These are phyloP conservation scores for Hordeum pubiflorum DNA, from an alignment of 202 grass and related monocot species.

Conservation along the genomic window DNA sequence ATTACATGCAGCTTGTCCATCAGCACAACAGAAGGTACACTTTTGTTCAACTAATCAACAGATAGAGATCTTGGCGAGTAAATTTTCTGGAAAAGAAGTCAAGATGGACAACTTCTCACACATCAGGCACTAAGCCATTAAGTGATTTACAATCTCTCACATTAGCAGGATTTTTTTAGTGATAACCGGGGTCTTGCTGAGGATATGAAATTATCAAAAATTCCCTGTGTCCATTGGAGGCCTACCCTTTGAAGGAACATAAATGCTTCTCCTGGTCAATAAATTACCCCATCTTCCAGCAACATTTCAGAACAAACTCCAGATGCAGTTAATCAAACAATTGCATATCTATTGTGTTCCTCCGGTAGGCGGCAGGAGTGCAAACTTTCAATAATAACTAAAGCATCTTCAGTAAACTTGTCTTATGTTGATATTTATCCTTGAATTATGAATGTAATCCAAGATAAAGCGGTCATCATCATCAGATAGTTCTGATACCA, in stretches of 20 bases:
- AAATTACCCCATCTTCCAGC: not conserved
- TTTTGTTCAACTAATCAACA: not conserved
- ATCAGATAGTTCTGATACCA: conserved; percentile 41
- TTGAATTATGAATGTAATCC: conserved; percentile 63
- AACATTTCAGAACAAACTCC: not conserved
- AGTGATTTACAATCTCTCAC: not conserved
- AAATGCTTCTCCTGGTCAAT: not conserved
- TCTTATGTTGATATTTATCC: conserved; percentile 88
- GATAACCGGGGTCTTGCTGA: not conserved
- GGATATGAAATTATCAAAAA: not conserved
- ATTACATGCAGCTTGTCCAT: not conserved
- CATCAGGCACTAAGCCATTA: not conserved
- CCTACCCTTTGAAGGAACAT: not conserved
- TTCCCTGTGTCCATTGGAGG: not conserved
- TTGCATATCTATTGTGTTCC: not conserved
- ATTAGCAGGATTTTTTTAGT: not conserved
- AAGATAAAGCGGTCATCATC: conserved; percentile 47
- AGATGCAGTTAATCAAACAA: not conserved
- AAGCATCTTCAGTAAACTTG: conserved; percentile 47
- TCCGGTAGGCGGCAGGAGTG: not conserved
- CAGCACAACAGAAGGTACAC: not conserved
- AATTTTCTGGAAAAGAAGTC: not conserved
- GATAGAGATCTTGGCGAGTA: not conserved
- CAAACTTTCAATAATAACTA: not conserved
- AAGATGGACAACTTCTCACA: not conserved